Evolutionary conservation across 495 filamentous ascomycete species (phyloP), one percentile per base, ranked within the genome.

Genomic region (Tuber brumale): DNA sequence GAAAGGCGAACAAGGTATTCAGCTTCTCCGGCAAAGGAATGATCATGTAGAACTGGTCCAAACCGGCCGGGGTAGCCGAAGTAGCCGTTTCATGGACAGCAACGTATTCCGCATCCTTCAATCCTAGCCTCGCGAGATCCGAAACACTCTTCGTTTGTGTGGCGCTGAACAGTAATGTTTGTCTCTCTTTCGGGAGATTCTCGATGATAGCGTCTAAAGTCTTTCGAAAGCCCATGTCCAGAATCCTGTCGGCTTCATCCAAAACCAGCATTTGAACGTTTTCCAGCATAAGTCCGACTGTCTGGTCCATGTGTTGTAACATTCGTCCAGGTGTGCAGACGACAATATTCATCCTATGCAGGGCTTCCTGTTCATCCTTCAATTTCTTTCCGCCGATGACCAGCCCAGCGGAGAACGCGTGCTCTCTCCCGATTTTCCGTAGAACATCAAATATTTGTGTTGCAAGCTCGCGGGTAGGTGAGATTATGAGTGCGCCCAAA

Each of bases 371-470:
- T 84, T 99, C 95, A 83, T 97, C 94, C 78, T 91, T 89, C 81
- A 97, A 81, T 85, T 89, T 93, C 86, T 94, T 96, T 14, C 95
- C 95, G n/a, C 95, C 95, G 80, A 97, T 97, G 1, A 99, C 90
- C 80, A 99, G 84, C 0, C 96, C 95, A 1, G 95, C 95, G 3
- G 95, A 96, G 83, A 98, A 97, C 35, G 89, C 86, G 84, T 99
- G 95, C 70, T 94, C 90, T 66, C 93, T 88, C 9, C 95, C 95
- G 70, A 99, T 90, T 81, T 95, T 97, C 35, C 93, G 89, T 79
- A 99, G 84, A 0, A 98, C 95, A 70, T 97, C 93, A 84, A 99
- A 99, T 70, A 98, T 99, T 84, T 99, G 95, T 37, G 96, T 93
- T 1, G 95, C 95, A 43, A 99, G 86, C 83, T 99, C 95, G 80